Evolutionary conservation across 1,284 basidiomycete genomes (phyloP), one percentile per base, ranked within the genome.

Genomic region (Vanrija sp.): DNA sequence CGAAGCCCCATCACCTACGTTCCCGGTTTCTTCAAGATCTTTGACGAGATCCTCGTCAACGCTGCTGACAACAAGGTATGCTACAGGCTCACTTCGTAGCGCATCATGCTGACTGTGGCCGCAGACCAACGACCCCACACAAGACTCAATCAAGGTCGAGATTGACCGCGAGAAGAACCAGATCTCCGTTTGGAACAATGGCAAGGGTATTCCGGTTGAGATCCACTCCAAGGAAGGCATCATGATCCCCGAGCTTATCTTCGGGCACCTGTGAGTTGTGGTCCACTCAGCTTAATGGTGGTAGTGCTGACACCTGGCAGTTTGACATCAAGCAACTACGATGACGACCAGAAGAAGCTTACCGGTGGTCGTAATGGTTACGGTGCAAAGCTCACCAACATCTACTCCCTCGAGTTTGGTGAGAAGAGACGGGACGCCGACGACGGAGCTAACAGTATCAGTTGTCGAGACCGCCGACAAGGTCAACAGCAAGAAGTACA

Each of bases 21-120:
- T 3, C 96, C 96, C 0, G 96, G 95, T 60, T 96, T 99, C 76
- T 96, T 96, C 84, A 98, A 99, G 81, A 98, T 98, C 71, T 88
- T 98, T 43, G 96, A 99, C 69, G 96, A 99, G 78, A 99, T 99
- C 67, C 81, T 99, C 6, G 96, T 99, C 66, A 99, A 99, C 72
- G 96, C 96, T 18, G 96, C 96, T 7, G 96, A 99, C 75, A 97
- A 98, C 79, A 98, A 98, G 85, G 95, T 89, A 60, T 35, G 72
- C 45, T 7, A 8, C 6, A 15, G 31, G 16, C 19, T 41, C n/a
- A n/a, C 12, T 35, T 14, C 44, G 42, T 22, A 19, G 16, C 18
- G 52, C 20, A 18, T 48, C 10, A 35, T 7, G 19, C 20, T 59
- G 9, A 8, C 9, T 23, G 15, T 41, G 14, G 23, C 24, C 19